phyloP scores from a whole-genome alignment of 2,329 filamentous ascomycete species.

The Botryotinia calthae region DNA sequence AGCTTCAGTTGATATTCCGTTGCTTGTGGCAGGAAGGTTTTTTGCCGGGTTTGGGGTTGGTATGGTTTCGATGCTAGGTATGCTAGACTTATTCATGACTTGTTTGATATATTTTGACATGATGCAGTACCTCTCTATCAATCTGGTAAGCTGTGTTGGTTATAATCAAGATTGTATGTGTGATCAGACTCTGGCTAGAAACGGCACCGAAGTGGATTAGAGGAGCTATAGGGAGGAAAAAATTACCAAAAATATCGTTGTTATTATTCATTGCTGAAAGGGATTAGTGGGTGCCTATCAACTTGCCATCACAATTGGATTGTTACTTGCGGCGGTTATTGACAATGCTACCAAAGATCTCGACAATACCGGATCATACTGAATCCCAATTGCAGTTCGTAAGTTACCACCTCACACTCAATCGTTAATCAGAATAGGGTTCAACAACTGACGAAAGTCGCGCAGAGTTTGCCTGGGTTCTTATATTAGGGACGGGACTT shows the following conservation, averaged over 20 bases:
- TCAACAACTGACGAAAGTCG: not conserved
- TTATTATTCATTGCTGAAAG: not conserved
- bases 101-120: not conserved
- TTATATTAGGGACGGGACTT: conserved; percentile 18
- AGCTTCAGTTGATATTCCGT: conserved; percentile 56
- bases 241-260: too few species aligned
- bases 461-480: conserved; percentile 66
- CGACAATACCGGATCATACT: conserved; percentile 64
- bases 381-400: conserved; percentile 72
- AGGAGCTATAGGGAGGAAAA: conserved; percentile 8
- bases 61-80: conserved; percentile 63
- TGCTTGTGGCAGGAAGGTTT: conserved; percentile 71
- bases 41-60: conserved; percentile 73
- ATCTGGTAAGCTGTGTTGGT: not conserved
- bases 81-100: conserved; percentile 22
- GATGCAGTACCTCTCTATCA: conserved; percentile 15
- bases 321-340: conserved; percentile 72
- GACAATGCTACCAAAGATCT: conserved; percentile 67
- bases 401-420: not conserved
- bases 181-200: not conserved
- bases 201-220: conserved; percentile 20
- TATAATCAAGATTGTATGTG: not conserved
- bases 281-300: conserved; percentile 57
- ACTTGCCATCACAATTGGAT: conserved; percentile 76
- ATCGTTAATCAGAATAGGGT: not conserved